Base-by-base conservation (phyloP, 225 moss, liverwort and hornwort species). In the Polytrichum formosum region DNA sequence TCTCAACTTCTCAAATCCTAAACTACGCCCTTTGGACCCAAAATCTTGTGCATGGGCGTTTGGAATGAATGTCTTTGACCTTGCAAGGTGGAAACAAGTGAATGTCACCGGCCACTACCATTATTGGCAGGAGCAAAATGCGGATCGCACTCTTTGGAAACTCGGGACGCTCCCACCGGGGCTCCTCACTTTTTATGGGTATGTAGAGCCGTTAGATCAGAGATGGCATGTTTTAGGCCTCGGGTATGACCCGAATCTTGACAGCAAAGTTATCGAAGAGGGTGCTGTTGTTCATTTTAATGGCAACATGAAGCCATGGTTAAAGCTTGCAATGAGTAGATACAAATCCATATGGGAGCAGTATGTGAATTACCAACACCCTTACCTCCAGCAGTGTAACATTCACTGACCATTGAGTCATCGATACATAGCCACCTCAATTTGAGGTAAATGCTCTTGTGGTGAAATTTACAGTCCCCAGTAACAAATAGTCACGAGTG, bases 61-160 rank as follows among this genome's bases (percentile, higher is more conserved):
- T 68, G 74, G 74, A 7, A 74, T 74, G 74, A 74, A 74, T 27
- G 67, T 74, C 13, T 74, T 74, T 58, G 74, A 74, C 33, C 54
- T 74, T 17, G 29, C 58, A 16, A 53, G 59, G 22, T 74, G 74
- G 74, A 74, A 74, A 53, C 60, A 21, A 22, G 67, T 59, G 30
- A 74, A 74, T 53, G 67, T 74, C 4, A 74, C 74, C 1, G 58
- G 74, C 31, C 67, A 59, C 19, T 74, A 74, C 59, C 74, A 74
- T 25, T 68, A 74, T 23, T 74, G 74, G 74, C 74, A 74, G 68
- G 74, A 74, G 30, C 74, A 74, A 60, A 74, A 74, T 20, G 74
- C 37, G 10, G 74, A 74, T 53, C 55, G 61, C 46, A 74, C 31
- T 35, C 74, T 74, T 31, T 74, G 74, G 74, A 74, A 67, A 20